Conservation (phyloP, 306 rosid genomes). For the Corylus heterophylla region DNA sequence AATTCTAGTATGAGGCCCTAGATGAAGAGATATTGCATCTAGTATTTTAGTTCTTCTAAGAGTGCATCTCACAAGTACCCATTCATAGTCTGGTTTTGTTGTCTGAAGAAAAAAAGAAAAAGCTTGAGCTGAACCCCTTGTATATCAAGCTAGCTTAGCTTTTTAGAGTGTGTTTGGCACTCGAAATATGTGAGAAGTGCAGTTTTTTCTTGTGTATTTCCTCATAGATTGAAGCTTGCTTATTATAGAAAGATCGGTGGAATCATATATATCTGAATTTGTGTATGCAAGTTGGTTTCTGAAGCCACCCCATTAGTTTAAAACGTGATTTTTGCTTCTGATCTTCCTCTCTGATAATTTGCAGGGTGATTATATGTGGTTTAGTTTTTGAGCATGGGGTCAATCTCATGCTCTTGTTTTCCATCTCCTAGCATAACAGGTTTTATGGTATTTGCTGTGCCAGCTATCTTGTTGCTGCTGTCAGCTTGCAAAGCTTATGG, state of each 20-base stretch:
- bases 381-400: constrained; percentile 5
- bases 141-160: not conserved
- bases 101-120: not conserved
- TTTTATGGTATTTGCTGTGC: constrained; percentile 33
- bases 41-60: not conserved
- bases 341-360: not conserved
- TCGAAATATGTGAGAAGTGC: not conserved
- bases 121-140: not conserved
- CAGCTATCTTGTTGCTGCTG: constrained; percentile 66
- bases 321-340: not conserved
- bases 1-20: not conserved
- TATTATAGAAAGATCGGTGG: not conserved
- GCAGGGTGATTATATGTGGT: constrained; percentile 6
- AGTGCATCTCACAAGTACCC: not conserved
- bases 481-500: constrained; percentile 59
- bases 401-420: not conserved
- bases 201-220: not conserved
- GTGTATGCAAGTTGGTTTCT: not conserved
- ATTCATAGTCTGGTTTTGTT: not conserved
- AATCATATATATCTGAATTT: not conserved
- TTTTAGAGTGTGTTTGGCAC: not conserved
- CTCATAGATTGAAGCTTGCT: not conserved
- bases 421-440: constrained; percentile 17
- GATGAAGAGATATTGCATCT: not conserved
- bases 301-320: not conserved